A percentile compares a stretch with the other conserved stretches of the same genome.
Evolutionary conservation across 805 yeast genomes (phyloP).

Genomic region (Pichia paraexigua): DNA sequence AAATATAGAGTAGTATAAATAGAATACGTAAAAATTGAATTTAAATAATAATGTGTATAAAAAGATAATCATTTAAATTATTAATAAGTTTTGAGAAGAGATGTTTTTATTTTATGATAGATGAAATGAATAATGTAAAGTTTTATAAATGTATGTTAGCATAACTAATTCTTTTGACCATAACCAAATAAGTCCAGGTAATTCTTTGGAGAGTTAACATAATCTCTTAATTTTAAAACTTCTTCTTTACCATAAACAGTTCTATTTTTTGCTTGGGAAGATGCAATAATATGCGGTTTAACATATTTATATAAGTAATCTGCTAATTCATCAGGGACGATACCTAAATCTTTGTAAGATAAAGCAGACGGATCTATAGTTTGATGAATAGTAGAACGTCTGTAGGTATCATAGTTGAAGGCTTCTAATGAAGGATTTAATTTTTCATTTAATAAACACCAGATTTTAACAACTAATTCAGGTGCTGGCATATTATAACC

Average conservation of each 20-base stretch:
- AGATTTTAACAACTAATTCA: conserved; percentile 25
- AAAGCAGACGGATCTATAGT: conserved; percentile 49
- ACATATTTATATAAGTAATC: conserved; percentile 41
- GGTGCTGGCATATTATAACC: conserved; percentile 35
- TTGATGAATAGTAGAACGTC: conserved; percentile 67
- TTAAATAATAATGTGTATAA: background rate
- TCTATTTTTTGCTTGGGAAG: conserved; percentile 31
- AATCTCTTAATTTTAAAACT: conserved; percentile 28
- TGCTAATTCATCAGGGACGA: conserved; percentile 46
- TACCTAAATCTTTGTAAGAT: conserved; percentile 65
- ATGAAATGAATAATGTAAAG: conserved; percentile 5
- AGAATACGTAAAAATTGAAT: background rate
- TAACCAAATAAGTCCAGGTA: conserved; percentile 26
- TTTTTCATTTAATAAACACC: conserved; percentile 33
- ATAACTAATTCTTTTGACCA: conserved; percentile 10
- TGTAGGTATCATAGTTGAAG: conserved; percentile 63
- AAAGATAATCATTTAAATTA: background rate
- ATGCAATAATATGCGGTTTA: conserved; percentile 28
- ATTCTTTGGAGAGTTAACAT: conserved; percentile 30
- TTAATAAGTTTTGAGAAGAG: background rate
- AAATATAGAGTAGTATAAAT: background rate
- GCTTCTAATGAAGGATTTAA: conserved; percentile 33
- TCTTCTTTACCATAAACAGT: conserved; percentile 32
- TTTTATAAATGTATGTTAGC: background rate
- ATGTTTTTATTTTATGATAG: background rate